Conservation (phyloP, 2,329 filamentous ascomycete species). For the Saccharata proteae region DNA sequence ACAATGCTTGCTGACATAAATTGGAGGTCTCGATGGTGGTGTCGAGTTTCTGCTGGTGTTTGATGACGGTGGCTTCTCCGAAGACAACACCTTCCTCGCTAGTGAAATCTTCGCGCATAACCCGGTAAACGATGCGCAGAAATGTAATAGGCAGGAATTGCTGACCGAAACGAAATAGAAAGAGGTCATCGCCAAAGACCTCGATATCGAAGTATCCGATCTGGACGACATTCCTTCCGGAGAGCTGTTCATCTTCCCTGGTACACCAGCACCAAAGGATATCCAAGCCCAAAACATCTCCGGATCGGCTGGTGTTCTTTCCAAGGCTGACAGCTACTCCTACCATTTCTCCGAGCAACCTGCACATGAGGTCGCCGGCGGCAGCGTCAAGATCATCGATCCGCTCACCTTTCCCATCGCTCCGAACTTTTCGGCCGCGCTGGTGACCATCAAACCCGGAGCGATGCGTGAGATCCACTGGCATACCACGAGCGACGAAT, state of each 20-base stretch:
- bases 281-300: slow-evolving; percentile 38
- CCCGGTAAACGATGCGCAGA: slow-evolving; percentile 2
- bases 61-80: slow-evolving; percentile 12
- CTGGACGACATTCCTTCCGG: slow-evolving; percentile 37
- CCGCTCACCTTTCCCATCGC: slow-evolving; percentile 11
- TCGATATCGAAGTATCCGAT: slow-evolving; percentile 35
- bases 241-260: slow-evolving; percentile 43
- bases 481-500: slow-evolving; percentile 10
- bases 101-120: slow-evolving; percentile 11
- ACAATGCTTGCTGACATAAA: slow-evolving; percentile 2
- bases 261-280: slow-evolving; percentile 34
- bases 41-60: slow-evolving; percentile 12
- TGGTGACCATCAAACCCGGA: slow-evolving; percentile 12
- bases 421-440: slow-evolving; percentile 9
- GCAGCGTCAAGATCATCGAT: slow-evolving; percentile 12
- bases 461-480: slow-evolving; percentile 12
- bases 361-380: slow-evolving; percentile 13
- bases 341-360: slow-evolving; percentile 38
- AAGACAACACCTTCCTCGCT: slow-evolving; percentile 11
- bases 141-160: no score
- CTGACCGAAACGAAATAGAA: no score
- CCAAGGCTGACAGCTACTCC: slow-evolving; percentile 30
- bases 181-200: slow-evolving; percentile 43
- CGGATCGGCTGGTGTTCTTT: slow-evolving; percentile 32
- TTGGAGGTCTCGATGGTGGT: slow-evolving; percentile 11